Evolutionary conservation across 2,329 filamentous ascomycete species (phyloP).

Genomic region (Aschersonia sp.): DNA sequence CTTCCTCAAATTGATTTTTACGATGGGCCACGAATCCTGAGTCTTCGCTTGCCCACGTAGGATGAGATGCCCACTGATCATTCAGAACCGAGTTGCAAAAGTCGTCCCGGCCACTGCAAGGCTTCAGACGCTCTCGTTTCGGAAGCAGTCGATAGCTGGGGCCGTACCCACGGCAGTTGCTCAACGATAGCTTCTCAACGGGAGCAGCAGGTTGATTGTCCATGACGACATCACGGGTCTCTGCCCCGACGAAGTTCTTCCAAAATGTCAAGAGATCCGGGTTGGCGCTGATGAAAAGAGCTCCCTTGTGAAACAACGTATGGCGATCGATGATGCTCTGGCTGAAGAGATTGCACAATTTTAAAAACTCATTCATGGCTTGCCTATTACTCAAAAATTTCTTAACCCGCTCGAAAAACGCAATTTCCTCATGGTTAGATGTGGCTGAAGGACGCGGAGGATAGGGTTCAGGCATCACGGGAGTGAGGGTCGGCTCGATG

Average conservation of each 20-base stretch:
- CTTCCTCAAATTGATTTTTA: constrained; percentile 92
- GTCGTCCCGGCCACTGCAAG: constrained; percentile 87
- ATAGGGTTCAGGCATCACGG: constrained; percentile 75
- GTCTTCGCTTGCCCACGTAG: constrained; percentile 96
- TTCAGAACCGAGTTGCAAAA: constrained; percentile 89
- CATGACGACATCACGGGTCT: constrained; percentile 62
- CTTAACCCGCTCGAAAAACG: constrained; percentile 92
- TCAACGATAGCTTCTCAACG: constrained; percentile 72
- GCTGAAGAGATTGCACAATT: constrained; percentile 89
- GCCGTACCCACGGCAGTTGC: constrained; percentile 88
- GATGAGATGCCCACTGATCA: constrained; percentile 96
- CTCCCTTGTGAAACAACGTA: constrained; percentile 68
- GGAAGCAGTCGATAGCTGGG: constrained; percentile 90
- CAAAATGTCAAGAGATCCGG: constrained; percentile 82
- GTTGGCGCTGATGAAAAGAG: constrained; percentile 76
- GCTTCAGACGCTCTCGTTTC: constrained; percentile 77
- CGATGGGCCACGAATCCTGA: constrained; percentile 94
- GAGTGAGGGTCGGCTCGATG: constrained; percentile 77
- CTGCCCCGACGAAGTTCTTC: constrained; percentile 67
- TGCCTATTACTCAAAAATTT: constrained; percentile 90
- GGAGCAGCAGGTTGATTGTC: constrained; percentile 66
- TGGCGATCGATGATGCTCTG: constrained; percentile 83
- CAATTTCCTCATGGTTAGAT: constrained; percentile 73
- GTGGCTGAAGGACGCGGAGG: constrained; percentile 58
- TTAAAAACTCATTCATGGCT: constrained; percentile 88